A percentile compares a stretch with the other conserved stretches of the same genome.
These are phyloP conservation scores for Alternaria conjuncta DNA, from an alignment of 2,329 filamentous ascomycete genomes.

Conservation along the genomic window DNA sequence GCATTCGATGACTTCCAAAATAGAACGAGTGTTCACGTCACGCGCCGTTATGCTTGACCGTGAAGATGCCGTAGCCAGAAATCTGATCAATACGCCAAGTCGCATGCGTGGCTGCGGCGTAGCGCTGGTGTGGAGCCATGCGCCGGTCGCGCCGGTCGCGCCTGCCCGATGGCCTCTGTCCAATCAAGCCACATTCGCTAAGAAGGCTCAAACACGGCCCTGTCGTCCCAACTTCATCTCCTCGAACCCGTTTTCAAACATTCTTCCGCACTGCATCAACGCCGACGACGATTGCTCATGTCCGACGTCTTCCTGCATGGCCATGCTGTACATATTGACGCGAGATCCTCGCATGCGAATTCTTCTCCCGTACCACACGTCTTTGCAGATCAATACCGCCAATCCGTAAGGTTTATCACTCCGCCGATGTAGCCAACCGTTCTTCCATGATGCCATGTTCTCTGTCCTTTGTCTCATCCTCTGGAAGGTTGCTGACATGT, in stretches of 20 bases:
- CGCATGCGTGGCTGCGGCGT: conserved; percentile 37
- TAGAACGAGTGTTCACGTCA: neutral
- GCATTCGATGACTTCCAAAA: neutral
- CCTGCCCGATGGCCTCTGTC: conserved; percentile 21
- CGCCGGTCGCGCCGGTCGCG: conserved; percentile 12
- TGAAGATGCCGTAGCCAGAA: neutral
- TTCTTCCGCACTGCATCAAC: neutral
- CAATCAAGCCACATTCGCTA: conserved; percentile 34
- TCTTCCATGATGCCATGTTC: neutral
- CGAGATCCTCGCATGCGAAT: neutral
- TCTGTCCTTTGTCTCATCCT: neutral
- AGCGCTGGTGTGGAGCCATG: conserved; percentile 30
- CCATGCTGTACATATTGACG: neutral
- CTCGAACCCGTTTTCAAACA: neutral
- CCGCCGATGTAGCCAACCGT: neutral
- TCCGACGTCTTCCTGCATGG: neutral
- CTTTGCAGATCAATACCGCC: too few species aligned
- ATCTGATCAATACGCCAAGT: neutral
- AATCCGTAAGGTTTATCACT: neutral
- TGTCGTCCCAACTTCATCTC: conserved; percentile 31
- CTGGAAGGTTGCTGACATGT: neutral
- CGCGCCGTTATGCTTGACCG: neutral
- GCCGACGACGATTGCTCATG: neutral
- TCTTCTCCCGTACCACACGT: too few species aligned
- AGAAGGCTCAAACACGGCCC: conserved; percentile 28